Percentiles rank a stretch among this genome's conserved stretches.
Conservation (phyloP, 805 yeast genomes). For the Myxozyma vanderwaltii region DNA sequence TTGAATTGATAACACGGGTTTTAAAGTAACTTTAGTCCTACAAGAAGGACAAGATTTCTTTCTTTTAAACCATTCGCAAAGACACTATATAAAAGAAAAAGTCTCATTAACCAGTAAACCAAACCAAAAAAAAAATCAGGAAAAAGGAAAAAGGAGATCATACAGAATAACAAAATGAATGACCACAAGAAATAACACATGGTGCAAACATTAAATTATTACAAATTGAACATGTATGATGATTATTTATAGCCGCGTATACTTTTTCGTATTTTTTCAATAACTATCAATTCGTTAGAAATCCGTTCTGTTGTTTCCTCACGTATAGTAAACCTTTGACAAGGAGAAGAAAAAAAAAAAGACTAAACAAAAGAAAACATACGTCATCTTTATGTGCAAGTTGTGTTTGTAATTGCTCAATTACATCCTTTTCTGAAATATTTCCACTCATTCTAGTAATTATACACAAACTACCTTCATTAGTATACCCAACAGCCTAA, state of each 20-base stretch:
- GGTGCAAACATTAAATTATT: slow-evolving; percentile 33
- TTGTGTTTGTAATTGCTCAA: slow-evolving; percentile 16
- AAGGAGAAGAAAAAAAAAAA: no score
- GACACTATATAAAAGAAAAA: no score
- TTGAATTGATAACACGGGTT: slow-evolving; percentile 26
- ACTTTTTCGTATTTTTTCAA: slow-evolving; percentile 9
- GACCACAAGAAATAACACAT: slow-evolving; percentile 33
- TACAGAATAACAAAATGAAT: slow-evolving; percentile 33
- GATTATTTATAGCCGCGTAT: not conserved
- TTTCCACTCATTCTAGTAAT: no score
- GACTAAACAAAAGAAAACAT: no score
- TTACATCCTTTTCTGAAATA: not conserved
- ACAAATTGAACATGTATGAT: slow-evolving; percentile 25
- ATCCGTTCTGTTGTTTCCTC: no score
- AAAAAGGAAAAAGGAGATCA: not conserved
- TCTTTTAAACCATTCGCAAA: slow-evolving; percentile 26
- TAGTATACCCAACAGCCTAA: not conserved
- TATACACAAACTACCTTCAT: no score
- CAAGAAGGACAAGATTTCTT: slow-evolving; percentile 29
- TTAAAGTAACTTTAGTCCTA: slow-evolving; percentile 5
- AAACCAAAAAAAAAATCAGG: no score
- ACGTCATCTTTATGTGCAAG: slow-evolving; percentile 28
- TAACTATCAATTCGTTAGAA: slow-evolving; percentile 7
- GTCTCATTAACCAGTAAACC: no score
- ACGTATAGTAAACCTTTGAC: no score